Percentiles rank a stretch among this genome's conserved stretches.
These are phyloP conservation scores for Penicillium longicatenatum DNA, from an alignment of 495 filamentous ascomycete species.

Conservation along the genomic window DNA sequence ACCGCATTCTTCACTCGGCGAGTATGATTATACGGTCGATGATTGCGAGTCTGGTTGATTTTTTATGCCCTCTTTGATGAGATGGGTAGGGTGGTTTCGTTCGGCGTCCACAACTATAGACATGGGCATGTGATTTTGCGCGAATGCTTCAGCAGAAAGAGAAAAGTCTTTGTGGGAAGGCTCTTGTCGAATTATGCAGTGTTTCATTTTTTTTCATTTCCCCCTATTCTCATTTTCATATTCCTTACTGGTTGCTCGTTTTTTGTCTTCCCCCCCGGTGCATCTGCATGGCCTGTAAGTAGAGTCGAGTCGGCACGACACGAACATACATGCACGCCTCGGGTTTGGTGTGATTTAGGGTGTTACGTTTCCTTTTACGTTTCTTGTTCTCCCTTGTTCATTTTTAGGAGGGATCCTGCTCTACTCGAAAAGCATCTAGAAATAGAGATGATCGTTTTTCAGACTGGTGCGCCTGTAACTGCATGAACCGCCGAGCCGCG, in stretches of 20 bases:
- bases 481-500: constrained; percentile 1
- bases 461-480: background rate
- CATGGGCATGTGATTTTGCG: constrained; percentile 47
- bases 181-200: constrained; percentile 29
- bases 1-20: constrained; percentile 39
- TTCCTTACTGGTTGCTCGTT: constrained; percentile 20
- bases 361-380: constrained; percentile 10
- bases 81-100: constrained; percentile 43
- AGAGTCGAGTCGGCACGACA: constrained; percentile 25
- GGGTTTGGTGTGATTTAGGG: constrained; percentile 31
- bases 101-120: constrained; percentile 50
- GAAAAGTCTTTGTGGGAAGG: constrained; percentile 36
- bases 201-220: constrained; percentile 16
- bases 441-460: constrained; percentile 25
- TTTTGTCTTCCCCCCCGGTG: constrained; percentile 23
- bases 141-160: constrained; percentile 26
- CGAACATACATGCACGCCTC: constrained; percentile 29
- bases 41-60: constrained; percentile 31
- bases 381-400: background rate
- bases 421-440: constrained; percentile 32
- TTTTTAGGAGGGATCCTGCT: constrained; percentile 19
- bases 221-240: constrained; percentile 18
- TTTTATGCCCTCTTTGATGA: constrained; percentile 31
- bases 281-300: constrained; percentile 35
- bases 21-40: constrained; percentile 31